Evolutionary conservation across 2,329 filamentous ascomycete genomes (phyloP), one percentile per base, ranked within the genome.

Genomic region (Cladosporium sp.): DNA sequence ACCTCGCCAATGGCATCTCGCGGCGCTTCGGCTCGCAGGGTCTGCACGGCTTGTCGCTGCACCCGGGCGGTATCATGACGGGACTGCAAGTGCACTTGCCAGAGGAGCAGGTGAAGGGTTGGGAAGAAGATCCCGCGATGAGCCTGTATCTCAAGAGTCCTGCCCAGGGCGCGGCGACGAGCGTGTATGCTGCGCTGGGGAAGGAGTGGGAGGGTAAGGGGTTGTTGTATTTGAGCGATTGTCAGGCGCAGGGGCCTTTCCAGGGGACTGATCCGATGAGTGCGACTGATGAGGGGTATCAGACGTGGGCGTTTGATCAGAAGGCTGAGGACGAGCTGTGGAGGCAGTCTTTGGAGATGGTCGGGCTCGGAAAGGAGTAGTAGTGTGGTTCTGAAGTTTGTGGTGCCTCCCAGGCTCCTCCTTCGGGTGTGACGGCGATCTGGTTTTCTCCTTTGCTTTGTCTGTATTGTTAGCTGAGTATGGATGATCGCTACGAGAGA

Each of bases 1-100:
- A 79, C 70, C 80, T 84, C 62, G 80, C 84, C 2, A 85, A 83
- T 68, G 78, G 83, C 64, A 78, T 87, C n/a, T 83, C 86, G 32
- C 78, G 84, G 0, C 78, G 77, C 1, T 86, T 84, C 69, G 82
- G 80, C 3, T 24, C 72, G 0, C 4, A 80, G 81, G 6, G n/a
- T 15, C 57, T 44, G 6, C 24, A 32, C 8, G 34, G 36, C 0
- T 72, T 75, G 18, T 78, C 77, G 24, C 64, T 85, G 6, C 81
- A 85, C 64, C 85, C 84, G 0, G 84, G 85, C 10, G 75, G 78
- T 3, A 83, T 82, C 65, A 21, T 36, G 11, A 74, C 72, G 1
- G 68, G 65, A 2, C 54, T 72, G 32, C 64, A 57, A 12, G 54
- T 55, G 5, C 64, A 68, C 55, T 34, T 69, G 44, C 63, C 52